Base-by-base conservation (phyloP, 2,329 filamentous ascomycete genomes). In the Tolypocladium endophyticum region DNA sequence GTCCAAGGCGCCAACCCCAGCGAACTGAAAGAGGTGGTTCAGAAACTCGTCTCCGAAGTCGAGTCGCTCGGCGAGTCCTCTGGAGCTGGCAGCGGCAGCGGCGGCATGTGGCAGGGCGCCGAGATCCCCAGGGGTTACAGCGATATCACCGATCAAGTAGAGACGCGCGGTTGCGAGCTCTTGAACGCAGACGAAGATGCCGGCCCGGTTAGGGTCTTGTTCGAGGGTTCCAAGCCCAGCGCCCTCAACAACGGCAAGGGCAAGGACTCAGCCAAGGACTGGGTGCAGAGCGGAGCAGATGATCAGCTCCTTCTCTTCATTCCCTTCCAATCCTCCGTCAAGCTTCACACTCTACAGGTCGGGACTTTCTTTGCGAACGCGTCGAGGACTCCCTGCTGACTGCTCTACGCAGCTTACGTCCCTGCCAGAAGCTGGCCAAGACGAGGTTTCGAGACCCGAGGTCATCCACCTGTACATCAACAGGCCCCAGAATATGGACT, bases 221-320 rank as follows among this genome's bases (percentile, higher is more conserved):
- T 97, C 70, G 85, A 87, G n/a, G 65, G 68, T 5, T 76, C 79
- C 60, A 85, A 87, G 73, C 92, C 92, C 7, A 84, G 80, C 58
- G 80, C 80, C 1, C 73, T 92, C 59, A 72, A 74, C 56, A 84
- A 85, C 67, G 81, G 76, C 59, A 86, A 86, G 69, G 62, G 76
- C 59, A 86, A 86, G 69, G 61, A 64, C 39, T 72, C 77, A 35
- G 64, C 64, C 59, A 85, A 84, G 70, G 93, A 99, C 74, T 97
- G 90, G 87, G 87, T 97, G 28, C 90, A 97, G 79, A 97, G 91
- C 73, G 93, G 97, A 70, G 95, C 93, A 41, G 94, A 99, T 71
- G 92, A 97, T 76, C 94, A 99, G 79, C 79, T 99, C 63, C 89
- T 97, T 82, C 82, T 99, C 55, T 97, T 87, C 74, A 81, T 95